phyloP scores from a whole-genome alignment of 2,329 filamentous ascomycete genomes.

The Dactylellina leptospora region DNA sequence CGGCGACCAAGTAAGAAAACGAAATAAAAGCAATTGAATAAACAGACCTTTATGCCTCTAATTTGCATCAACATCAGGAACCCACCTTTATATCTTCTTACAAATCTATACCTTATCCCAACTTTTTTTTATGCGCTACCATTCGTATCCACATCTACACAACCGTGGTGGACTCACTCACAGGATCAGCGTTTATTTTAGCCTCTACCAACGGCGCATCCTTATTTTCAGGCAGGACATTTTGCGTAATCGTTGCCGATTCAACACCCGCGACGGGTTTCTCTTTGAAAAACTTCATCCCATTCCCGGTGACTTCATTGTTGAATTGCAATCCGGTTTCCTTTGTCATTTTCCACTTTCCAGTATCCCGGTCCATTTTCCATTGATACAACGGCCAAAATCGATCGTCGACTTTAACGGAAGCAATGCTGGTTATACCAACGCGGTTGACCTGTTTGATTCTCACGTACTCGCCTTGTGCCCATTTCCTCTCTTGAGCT shows the following conservation, averaged over 20 bases:
- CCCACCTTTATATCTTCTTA: too few relatives aligned
- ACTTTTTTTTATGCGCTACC: too few relatives aligned
- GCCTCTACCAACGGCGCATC: background rate
- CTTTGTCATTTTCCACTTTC: conserved; percentile 52
- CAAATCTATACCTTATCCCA: too few relatives aligned
- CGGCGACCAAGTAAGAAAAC: too few relatives aligned
- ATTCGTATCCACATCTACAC: too few relatives aligned
- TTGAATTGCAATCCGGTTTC: conserved; percentile 45
- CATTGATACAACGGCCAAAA: conserved; percentile 56
- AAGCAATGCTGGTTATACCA: conserved; percentile 57
- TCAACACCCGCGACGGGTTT: conserved; percentile 13
- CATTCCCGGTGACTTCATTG: conserved; percentile 31
- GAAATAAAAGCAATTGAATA: too few relatives aligned
- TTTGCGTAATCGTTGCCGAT: background rate
- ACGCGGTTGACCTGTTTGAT: conserved; percentile 57
- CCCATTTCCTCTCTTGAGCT: conserved; percentile 56
- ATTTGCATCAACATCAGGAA: too few relatives aligned
- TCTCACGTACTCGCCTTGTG: conserved; percentile 57
- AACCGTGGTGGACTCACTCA: background rate
- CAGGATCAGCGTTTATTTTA: background rate
- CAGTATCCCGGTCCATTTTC: conserved; percentile 37
- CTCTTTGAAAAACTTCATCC: conserved; percentile 28
- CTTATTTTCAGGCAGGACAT: conserved; percentile 6
- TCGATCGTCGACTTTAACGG: conserved; percentile 57
- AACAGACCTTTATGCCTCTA: too few relatives aligned